Percentiles rank a stretch among this genome's conserved stretches.
These are phyloP conservation scores for Lipomyces yamadae DNA, from an alignment of 805 yeast species.

Conservation along the genomic window DNA sequence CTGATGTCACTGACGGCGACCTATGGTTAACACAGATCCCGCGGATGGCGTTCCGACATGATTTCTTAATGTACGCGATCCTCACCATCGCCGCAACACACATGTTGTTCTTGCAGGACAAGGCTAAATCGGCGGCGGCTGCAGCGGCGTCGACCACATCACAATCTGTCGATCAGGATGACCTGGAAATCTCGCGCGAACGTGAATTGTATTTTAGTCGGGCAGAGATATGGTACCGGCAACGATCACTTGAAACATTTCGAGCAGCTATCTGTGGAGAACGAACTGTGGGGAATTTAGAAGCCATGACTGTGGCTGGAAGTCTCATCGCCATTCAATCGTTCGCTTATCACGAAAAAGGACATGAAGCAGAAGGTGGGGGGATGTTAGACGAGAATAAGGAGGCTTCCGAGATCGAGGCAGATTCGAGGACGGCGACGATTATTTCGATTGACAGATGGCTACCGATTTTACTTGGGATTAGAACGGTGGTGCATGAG, in stretches of 20 bases:
- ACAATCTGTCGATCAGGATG: neutral
- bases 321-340: constrained; percentile 37
- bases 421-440: constrained; percentile 4
- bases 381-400: constrained; percentile 1
- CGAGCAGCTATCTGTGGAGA: constrained; percentile 33
- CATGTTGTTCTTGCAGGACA: constrained; percentile 24
- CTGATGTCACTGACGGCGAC: constrained; percentile 36
- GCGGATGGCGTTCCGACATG: constrained; percentile 33
- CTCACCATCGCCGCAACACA: constrained; percentile 37
- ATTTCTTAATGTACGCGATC: constrained; percentile 36
- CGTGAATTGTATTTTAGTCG: constrained; percentile 32
- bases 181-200: constrained; percentile 6
- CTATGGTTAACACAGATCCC: constrained; percentile 36
- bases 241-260: constrained; percentile 37
- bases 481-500: constrained; percentile 36
- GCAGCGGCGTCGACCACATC: neutral
- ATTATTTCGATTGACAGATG: constrained; percentile 34
- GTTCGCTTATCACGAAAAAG: constrained; percentile 32
- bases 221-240: constrained; percentile 38
- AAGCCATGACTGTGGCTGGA: constrained; percentile 37
- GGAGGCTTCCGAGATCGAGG: neutral
- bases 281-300: constrained; percentile 27
- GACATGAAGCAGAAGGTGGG: neutral
- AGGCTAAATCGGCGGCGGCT: neutral
- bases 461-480: constrained; percentile 35